Evolutionary conservation across 805 yeast genomes (phyloP), one percentile per base, ranked within the genome.

Genomic region (Wickerhamomyces ciferrii): DNA sequence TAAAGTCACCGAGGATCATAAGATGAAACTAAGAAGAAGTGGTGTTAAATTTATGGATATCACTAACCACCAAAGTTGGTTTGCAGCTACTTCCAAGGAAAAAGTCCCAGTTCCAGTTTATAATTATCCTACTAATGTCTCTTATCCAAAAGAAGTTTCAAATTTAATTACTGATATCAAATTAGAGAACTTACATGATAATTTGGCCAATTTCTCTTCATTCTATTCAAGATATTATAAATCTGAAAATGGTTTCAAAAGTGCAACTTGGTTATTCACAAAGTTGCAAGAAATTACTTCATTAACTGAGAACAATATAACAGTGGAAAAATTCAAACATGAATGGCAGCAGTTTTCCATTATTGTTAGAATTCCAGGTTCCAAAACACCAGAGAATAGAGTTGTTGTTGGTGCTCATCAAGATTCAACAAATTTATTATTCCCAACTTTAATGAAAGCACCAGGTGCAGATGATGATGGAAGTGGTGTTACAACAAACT

Each of bases 401-500:
- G 83, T 92, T 1, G 81, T 92, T 15, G 76, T 92, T 36, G 97
- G 97, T 1, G 86, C 95, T 23, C 98, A 92, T 67, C 87, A 84
- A 60, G 98, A 92, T 62, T 84, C 96, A 2, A 75, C 83, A 52
- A 89, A 88, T 61, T 69, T 87, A 46, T 53, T 87, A 39, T 72
- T 87, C 47, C 97, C 96, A 10, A 72, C 72, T 39, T 51, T 81
- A 18, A 60, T 85, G 53, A 73, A 79, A 21, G 88, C 96, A 15
- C 97, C 97, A 2, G 98, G 98, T 3, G 97, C 96, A 4, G 98
- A 92, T 61, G 98, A 92, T 61, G 87, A 91, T 63, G 96, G 96
- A 2, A 80, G 91, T 4, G 98, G 97, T 10, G 84, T 91, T 5
- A 81, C 84, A 4, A 84, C 96, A 2, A 76, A 79, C 29, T 64